Percentiles rank a stretch among this genome's conserved stretches.
Evolutionary conservation across 2,329 filamentous ascomycete species (phyloP).

Genomic region (Davidsoniella virescens): DNA sequence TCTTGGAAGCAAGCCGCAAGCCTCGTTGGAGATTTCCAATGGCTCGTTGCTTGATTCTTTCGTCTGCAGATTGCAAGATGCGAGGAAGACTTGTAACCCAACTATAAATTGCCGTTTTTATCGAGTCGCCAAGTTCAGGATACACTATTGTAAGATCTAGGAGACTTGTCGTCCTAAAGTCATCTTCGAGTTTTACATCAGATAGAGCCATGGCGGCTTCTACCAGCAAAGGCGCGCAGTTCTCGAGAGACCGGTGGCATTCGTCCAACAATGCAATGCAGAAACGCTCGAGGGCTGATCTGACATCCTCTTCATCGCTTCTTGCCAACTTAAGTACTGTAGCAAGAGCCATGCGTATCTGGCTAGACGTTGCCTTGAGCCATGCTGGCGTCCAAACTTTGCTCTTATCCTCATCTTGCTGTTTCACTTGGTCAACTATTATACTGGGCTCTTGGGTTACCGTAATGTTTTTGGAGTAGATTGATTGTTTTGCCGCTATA

Average conservation of each 20-base stretch:
- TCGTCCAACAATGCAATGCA: conserved; percentile 64
- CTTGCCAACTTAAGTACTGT: conserved; percentile 60
- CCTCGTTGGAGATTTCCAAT: conserved; percentile 64
- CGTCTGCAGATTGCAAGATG: conserved; percentile 70
- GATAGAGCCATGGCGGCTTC: conserved; percentile 65
- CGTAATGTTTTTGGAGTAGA: not conserved
- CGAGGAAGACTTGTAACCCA: conserved; percentile 72
- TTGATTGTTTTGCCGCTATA: conserved; percentile 13
- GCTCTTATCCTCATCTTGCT: conserved; percentile 18
- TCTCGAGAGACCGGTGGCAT: conserved; percentile 55
- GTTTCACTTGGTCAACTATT: not conserved
- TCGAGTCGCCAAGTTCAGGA: conserved; percentile 40
- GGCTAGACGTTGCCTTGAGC: conserved; percentile 63
- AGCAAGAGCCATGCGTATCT: conserved; percentile 69
- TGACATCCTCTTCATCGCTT: conserved; percentile 54
- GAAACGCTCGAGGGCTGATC: conserved; percentile 47
- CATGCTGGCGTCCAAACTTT: conserved; percentile 39
- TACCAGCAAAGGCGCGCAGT: conserved; percentile 54
- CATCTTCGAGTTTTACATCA: conserved; percentile 20
- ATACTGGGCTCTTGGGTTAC: not conserved
- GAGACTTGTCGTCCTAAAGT: conserved; percentile 33
- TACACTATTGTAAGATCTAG: conserved; percentile 47
- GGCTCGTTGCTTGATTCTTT: conserved; percentile 54
- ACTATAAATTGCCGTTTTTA: conserved; percentile 58
- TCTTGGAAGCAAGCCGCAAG: conserved; percentile 45